Evolutionary conservation across 2,329 filamentous ascomycete species (phyloP), one percentile per base, ranked within the genome.

Genomic region (Sporothrix sp.): DNA sequence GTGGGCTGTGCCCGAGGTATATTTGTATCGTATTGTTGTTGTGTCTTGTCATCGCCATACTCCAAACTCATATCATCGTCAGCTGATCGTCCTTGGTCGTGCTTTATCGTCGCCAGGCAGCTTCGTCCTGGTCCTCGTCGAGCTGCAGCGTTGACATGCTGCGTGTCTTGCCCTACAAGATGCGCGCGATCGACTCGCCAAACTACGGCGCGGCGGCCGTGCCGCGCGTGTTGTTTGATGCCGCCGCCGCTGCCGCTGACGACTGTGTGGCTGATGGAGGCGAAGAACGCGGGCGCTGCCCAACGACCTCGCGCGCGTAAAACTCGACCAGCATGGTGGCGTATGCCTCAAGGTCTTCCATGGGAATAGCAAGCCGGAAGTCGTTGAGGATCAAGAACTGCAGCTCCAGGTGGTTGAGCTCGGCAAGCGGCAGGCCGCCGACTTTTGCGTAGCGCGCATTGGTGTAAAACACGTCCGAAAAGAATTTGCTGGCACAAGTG

Each of bases 401-500:
- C 3, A 97, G 77, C 66, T 98, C 93, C 35, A 98, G 76, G 62
- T 97, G 91, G 63, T 98, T 98, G 14, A 98, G 77, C 66, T 98
- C 93, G 20, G 86, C 81, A 23, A 97, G 73, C 2, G 93, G 93
- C 16, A 98, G 75, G 44, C 93, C 93, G 55, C 93, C 93, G 62
- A 98, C 93, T 85, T 97, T 98, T 54, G 93, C 93, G 66, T 98
- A 98, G 81, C 93, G 81, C 50, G 93, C 97, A 68, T 98, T 98
- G 9, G 93, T 98, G 65, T 97, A 98, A 62, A 98, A 98, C 36
- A 97, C 91, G 69, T 98, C 80, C 5, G 91, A 97, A 69, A 98
- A 98, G 75, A 97, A 98, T 68, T 98, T 98, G 78, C 91, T 97
- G 5, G 93, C 90, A 67, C 93, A 97, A 3, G 93, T 98, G 39